phyloP scores from a whole-genome alignment of 495 filamentous ascomycete genomes.

The Aspergillus incahuasiensis region DNA sequence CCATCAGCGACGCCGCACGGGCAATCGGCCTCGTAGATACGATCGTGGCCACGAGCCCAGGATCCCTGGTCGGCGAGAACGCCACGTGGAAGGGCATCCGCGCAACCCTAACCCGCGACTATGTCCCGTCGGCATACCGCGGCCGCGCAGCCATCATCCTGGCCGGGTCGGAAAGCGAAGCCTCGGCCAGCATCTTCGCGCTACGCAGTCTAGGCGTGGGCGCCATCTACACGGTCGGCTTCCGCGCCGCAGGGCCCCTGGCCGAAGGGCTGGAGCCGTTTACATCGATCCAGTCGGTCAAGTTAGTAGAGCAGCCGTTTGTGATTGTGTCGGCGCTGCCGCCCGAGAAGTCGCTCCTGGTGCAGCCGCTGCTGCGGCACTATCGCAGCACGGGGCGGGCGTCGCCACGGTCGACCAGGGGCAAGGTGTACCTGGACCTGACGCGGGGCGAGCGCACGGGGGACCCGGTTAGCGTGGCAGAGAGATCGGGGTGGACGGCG shows the following conservation, averaged over 20 bases:
- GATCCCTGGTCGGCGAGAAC: conserved; percentile 64
- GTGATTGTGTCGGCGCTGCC: conserved; percentile 74
- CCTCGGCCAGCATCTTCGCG: conserved; percentile 70
- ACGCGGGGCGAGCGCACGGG: conserved; percentile 63
- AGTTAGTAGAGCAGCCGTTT: conserved; percentile 69
- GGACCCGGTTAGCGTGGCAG: conserved; percentile 64
- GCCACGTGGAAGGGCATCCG: conserved; percentile 80
- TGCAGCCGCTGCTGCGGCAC: conserved; percentile 72
- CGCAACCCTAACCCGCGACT: conserved; percentile 71
- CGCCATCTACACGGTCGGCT: conserved; percentile 79
- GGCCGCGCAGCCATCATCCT: conserved; percentile 70
- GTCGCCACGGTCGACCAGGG: conserved; percentile 47
- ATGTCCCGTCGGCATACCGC: conserved; percentile 74
- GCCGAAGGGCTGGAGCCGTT: conserved; percentile 68
- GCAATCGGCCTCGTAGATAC: conserved; percentile 78
- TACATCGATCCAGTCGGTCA: conserved; percentile 72
- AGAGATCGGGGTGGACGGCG: conserved; percentile 67
- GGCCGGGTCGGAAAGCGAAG: conserved; percentile 62
- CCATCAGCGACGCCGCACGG: conserved; percentile 64
- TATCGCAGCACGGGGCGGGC: conserved; percentile 43
- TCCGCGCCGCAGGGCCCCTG: conserved; percentile 62
- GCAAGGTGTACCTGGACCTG: conserved; percentile 77
- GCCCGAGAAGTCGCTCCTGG: conserved; percentile 70
- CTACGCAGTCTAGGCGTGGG: conserved; percentile 69
- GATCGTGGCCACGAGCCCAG: conserved; percentile 47